Percentiles rank a stretch among this genome's conserved stretches.
These are phyloP conservation scores for Neostapfia colusana DNA, from an alignment of 176 grass and related monocot species.

Conservation along the genomic window DNA sequence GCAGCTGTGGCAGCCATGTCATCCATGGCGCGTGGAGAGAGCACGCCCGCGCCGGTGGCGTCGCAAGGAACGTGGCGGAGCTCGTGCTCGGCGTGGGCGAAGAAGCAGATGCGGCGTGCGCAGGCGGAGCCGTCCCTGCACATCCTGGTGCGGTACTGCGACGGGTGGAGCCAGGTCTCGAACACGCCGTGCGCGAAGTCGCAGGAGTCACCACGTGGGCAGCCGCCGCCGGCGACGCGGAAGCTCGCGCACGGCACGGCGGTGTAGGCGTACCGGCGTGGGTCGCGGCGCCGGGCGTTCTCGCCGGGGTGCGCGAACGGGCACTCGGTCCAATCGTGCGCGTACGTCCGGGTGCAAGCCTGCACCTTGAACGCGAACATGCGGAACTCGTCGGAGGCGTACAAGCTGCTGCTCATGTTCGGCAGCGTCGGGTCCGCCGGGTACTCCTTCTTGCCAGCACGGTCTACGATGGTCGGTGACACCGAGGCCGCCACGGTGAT, in stretches of 20 bases:
- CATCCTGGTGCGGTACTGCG: neutral
- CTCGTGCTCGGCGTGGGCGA: constrained; percentile 36
- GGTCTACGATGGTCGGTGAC: no score
- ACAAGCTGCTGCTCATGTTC: constrained; percentile 55
- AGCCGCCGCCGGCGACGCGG: neutral
- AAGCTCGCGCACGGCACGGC: constrained; percentile 69
- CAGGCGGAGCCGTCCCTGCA: neutral
- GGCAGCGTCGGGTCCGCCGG: constrained; percentile 67
- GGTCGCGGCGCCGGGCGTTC: constrained; percentile 37
- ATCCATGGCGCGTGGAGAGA: constrained; percentile 51
- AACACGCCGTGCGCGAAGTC: neutral
- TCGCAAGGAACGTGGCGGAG: constrained; percentile 48
- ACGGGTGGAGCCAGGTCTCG: neutral
- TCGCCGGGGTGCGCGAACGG: constrained; percentile 68
- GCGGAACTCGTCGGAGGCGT: constrained; percentile 65
- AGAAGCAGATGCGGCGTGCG: neutral
- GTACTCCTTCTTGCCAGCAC: constrained; percentile 53
- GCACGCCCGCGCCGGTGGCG: constrained; percentile 38
- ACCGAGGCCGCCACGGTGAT: no score
- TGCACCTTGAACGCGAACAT: constrained; percentile 75
- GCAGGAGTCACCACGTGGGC: neutral
- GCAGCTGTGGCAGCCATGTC: constrained; percentile 60
- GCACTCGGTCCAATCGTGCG: constrained; percentile 82
- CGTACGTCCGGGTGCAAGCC: constrained; percentile 65
- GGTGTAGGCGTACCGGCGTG: constrained; percentile 59